phyloP scores from a whole-genome alignment of 2,329 filamentous ascomycete species.

The Eutypa lata region DNA sequence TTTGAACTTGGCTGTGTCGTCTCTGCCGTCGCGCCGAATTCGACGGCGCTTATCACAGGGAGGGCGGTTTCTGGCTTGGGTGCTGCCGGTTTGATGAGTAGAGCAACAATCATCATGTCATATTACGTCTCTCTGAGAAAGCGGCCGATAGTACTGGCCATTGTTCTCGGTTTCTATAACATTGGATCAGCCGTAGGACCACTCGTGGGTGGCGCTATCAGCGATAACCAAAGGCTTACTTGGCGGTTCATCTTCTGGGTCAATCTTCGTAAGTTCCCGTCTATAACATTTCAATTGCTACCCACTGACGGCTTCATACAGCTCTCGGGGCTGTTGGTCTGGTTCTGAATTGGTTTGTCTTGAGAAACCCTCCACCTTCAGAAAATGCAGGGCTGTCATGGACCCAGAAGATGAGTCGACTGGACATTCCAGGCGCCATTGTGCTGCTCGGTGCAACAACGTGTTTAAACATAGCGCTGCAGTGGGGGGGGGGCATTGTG shows the following conservation, averaged over 20 bases:
- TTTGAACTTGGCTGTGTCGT: conserved; percentile 32
- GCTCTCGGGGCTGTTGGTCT: conserved; percentile 1
- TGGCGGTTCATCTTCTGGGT: conserved; percentile 6
- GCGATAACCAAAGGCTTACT: conserved; percentile 2
- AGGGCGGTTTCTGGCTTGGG: conserved; percentile 35
- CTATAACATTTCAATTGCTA: neutral
- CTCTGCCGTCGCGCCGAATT: conserved; percentile 32
- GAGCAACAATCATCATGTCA: conserved; percentile 15
- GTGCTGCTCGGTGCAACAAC: neutral
- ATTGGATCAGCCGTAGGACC: conserved; percentile 15
- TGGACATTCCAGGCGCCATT: conserved; percentile 1
- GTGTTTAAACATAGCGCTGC: conserved; percentile 19
- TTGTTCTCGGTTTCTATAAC: conserved; percentile 14
- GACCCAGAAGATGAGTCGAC: neutral
- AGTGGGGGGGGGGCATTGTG: conserved; percentile 20
- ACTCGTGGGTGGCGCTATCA: conserved; percentile 16
- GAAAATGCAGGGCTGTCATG: neutral
- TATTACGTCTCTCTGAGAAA: conserved; percentile 11
- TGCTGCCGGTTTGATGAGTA: conserved; percentile 16
- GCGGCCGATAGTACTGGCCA: conserved; percentile 11
- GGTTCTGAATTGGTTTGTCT: neutral
- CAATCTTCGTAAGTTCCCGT: conserved; percentile 4
- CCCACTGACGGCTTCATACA: neutral
- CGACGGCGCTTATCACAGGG: conserved; percentile 33
- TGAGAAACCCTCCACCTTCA: conserved; percentile 1